Evolutionary conservation across 2,329 filamentous ascomycete genomes (phyloP).

Genomic region (Phoma sp.): DNA sequence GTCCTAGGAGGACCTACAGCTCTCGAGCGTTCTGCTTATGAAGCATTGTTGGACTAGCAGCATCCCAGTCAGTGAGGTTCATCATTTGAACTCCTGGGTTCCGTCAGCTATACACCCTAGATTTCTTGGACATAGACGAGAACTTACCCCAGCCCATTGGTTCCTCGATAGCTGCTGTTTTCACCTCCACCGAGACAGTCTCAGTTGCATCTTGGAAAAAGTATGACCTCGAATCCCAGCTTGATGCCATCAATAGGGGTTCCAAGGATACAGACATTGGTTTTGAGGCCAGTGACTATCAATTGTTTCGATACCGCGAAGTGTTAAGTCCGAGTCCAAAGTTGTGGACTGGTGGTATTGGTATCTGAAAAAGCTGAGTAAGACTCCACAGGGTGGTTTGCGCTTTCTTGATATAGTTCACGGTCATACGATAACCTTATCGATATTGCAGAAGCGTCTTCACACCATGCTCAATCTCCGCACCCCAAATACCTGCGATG

Average conservation of each 20-base stretch:
- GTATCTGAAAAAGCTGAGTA: constrained; percentile 34
- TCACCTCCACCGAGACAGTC: constrained; percentile 23
- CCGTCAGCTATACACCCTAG: neutral
- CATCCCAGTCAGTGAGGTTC: constrained; percentile 28
- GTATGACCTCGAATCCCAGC: constrained; percentile 29
- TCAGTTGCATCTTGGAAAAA: constrained; percentile 36
- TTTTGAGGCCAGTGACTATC: constrained; percentile 29
- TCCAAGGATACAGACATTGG: constrained; percentile 30
- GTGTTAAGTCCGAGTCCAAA: constrained; percentile 23
- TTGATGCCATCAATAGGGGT: constrained; percentile 34
- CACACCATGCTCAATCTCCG: constrained; percentile 28
- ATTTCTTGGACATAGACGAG: neutral
- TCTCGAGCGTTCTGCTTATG: constrained; percentile 14
- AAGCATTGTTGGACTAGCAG: constrained; percentile 17
- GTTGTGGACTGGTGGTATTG: constrained; percentile 36
- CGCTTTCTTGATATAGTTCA: constrained; percentile 37
- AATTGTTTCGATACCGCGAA: constrained; percentile 28
- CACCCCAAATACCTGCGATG: constrained; percentile 28
- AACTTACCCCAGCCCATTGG: constrained; percentile 28
- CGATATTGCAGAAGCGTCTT: constrained; percentile 29
- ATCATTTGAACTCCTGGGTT: constrained; percentile 30
- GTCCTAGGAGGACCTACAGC: neutral
- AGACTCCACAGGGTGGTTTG: constrained; percentile 32
- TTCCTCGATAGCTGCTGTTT: constrained; percentile 24
- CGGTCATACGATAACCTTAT: constrained; percentile 27